Conservation (phyloP, 2,329 filamentous ascomycete species). For the Apiospora kogelbergensis region DNA sequence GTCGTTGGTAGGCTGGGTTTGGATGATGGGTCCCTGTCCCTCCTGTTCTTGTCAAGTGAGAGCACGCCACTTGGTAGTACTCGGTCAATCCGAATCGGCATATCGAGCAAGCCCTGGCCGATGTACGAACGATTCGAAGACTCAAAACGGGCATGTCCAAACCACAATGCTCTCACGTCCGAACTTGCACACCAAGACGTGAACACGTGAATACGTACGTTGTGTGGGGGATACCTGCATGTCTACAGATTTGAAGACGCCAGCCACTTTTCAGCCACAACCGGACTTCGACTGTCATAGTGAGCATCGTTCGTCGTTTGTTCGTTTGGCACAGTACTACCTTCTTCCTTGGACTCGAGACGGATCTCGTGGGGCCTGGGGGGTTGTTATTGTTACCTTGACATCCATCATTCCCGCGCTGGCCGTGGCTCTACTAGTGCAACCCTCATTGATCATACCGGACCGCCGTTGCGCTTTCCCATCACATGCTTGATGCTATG, state of each 20-base stretch:
- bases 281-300: background rate
- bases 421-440: background rate
- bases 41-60: background rate
- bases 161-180: too few relatives aligned
- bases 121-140: too few relatives aligned
- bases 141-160: too few relatives aligned
- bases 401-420: background rate
- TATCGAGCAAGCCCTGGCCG: too few relatives aligned
- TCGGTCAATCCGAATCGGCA: too few relatives aligned
- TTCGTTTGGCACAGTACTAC: background rate
- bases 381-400: background rate
- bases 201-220: background rate
- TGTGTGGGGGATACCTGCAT: background rate
- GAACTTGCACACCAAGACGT: too few relatives aligned
- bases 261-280: slow-evolving; percentile 12
- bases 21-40: background rate
- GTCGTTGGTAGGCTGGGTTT: background rate
- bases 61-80: too few relatives aligned
- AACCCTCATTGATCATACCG: background rate
- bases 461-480: background rate
- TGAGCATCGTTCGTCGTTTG: background rate
- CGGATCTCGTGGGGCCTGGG: slow-evolving; percentile 6
- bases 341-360: background rate
- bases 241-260: background rate
- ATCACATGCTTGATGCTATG: background rate